These are phyloP conservation scores for Apiospora phragmitis DNA, from an alignment of 2,329 filamentous ascomycete species.

Conservation along the genomic window DNA sequence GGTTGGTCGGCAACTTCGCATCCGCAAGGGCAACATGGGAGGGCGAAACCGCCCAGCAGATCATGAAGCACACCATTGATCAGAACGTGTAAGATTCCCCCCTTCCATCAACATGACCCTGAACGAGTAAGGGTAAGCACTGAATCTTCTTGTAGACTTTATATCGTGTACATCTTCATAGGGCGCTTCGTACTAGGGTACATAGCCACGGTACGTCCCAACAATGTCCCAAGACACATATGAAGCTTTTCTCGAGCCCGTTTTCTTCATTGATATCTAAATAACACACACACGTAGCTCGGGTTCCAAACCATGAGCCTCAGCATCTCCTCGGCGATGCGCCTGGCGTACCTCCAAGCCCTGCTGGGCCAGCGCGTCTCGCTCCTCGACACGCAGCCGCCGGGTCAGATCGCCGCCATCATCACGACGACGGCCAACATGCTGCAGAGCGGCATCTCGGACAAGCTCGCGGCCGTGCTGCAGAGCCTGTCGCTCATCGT, in stretches of 20 bases:
- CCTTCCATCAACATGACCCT: rapidly evolving
- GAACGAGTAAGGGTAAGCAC: neutral
- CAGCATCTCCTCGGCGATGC: constrained; percentile 58
- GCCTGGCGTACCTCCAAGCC: constrained; percentile 64
- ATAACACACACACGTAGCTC: constrained; percentile 41
- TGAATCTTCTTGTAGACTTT: constrained; percentile 46
- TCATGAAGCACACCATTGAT: constrained; percentile 39
- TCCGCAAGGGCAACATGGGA: constrained; percentile 23
- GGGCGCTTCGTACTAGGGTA: constrained; percentile 65
- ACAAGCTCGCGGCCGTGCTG: constrained; percentile 59
- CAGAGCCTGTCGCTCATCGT: constrained; percentile 55
- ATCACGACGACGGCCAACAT: constrained; percentile 65
- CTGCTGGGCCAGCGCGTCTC: constrained; percentile 66
- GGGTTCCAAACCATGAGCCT: constrained; percentile 62
- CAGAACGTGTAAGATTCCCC: constrained; percentile 42
- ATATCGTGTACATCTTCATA: constrained; percentile 71
- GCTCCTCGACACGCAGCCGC: constrained; percentile 64
- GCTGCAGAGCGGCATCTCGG: constrained; percentile 63
- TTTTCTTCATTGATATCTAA: neutral
- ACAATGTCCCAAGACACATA: neutral
- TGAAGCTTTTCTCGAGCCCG: neutral
- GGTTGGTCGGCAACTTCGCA: constrained; percentile 50
- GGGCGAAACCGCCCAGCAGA: constrained; percentile 21
- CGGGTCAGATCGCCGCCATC: constrained; percentile 60
- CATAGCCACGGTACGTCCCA: constrained; percentile 49